A percentile compares a stretch with the other conserved stretches of the same genome.
phyloP scores from a whole-genome alignment of 2,329 filamentous ascomycete species.

The Rhinocladiella mackenziei region DNA sequence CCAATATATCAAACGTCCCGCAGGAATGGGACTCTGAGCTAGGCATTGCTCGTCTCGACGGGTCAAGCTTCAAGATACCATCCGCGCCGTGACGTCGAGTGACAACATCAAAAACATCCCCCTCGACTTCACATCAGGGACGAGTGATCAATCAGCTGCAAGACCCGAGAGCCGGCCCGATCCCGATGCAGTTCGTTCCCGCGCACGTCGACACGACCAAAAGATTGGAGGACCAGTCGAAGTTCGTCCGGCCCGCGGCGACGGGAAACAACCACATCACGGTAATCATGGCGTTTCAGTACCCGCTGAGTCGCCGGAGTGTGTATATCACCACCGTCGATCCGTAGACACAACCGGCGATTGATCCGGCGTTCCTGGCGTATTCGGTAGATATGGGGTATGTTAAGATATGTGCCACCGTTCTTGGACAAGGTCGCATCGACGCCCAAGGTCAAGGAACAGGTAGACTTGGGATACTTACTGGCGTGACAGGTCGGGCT shows the following conservation, averaged over 20 bases:
- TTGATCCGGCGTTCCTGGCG: slow-evolving; percentile 45
- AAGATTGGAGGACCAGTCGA: slow-evolving; percentile 5
- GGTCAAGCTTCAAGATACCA: slow-evolving; percentile 8
- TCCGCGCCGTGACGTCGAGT: neutral
- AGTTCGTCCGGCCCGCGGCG: slow-evolving; percentile 4
- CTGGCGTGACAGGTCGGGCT: slow-evolving; percentile 1
- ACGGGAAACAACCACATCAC: slow-evolving; percentile 12
- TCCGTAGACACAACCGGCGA: slow-evolving; percentile 36
- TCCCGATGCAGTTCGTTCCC: slow-evolving; percentile 11
- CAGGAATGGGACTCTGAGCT: slow-evolving; percentile 12
- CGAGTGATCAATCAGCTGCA: slow-evolving; percentile 1
- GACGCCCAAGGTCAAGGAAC: neutral
- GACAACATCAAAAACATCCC: neutral
- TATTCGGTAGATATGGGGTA: slow-evolving; percentile 43
- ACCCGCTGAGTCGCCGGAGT: slow-evolving; percentile 49
- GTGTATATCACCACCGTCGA: slow-evolving; percentile 42
- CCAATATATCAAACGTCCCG: slow-evolving; percentile 6
- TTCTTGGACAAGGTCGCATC: neutral
- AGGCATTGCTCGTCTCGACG: slow-evolving; percentile 2
- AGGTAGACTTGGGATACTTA: slow-evolving; percentile 1
- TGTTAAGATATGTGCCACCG: slow-evolving; percentile 28
- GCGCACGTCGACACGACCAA: slow-evolving; percentile 5
- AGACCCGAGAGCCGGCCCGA: slow-evolving; percentile 5
- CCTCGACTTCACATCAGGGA: slow-evolving; percentile 1
- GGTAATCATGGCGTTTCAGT: slow-evolving; percentile 7